Evolutionary conservation across 1,139 yeast species (phyloP).

Genomic region (Diutina scorzettiae): DNA sequence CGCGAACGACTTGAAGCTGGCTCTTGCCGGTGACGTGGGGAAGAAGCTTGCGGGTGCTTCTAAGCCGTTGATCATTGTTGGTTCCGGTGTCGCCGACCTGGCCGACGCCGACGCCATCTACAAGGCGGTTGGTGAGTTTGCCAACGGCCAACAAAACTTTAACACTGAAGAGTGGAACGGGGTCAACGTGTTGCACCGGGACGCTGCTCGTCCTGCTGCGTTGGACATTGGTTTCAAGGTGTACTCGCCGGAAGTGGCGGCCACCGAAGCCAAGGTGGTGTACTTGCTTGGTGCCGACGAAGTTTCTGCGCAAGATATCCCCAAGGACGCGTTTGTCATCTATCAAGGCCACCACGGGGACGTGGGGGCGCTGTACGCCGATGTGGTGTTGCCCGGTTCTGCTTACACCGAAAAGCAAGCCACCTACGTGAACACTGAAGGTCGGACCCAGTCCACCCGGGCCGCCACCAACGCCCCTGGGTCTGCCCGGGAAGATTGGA

Average conservation of each 20-base stretch:
- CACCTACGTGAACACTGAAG: conserved; percentile 87
- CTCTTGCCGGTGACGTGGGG: conserved; percentile 62
- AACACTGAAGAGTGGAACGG: conserved; percentile 75
- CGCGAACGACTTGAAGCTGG: conserved; percentile 44
- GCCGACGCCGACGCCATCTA: conserved; percentile 54
- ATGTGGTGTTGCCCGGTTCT: conserved; percentile 76
- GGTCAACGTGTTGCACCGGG: conserved; percentile 69
- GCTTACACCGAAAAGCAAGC: conserved; percentile 86
- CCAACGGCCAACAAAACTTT: conserved; percentile 46
- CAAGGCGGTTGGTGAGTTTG: conserved; percentile 53
- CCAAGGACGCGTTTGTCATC: conserved; percentile 77
- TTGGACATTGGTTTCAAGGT: conserved; percentile 73
- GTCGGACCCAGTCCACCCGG: conserved; percentile 75
- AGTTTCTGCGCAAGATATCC: conserved; percentile 54
- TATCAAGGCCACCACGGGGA: conserved; percentile 95
- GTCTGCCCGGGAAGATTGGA: conserved; percentile 89
- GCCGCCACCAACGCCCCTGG: conserved; percentile 92
- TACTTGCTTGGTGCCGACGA: conserved; percentile 84
- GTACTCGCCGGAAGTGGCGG: conserved; percentile 32
- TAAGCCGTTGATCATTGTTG: conserved; percentile 71
- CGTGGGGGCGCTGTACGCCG: conserved; percentile 79
- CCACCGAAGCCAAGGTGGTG: conserved; percentile 58
- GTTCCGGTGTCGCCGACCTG: conserved; percentile 69
- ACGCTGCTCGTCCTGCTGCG: conserved; percentile 81
- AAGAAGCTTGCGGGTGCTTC: conserved; percentile 54